Evolutionary conservation across 2,329 filamentous ascomycete species (phyloP).

Genomic region (Chrysosphaeria jannelii): DNA sequence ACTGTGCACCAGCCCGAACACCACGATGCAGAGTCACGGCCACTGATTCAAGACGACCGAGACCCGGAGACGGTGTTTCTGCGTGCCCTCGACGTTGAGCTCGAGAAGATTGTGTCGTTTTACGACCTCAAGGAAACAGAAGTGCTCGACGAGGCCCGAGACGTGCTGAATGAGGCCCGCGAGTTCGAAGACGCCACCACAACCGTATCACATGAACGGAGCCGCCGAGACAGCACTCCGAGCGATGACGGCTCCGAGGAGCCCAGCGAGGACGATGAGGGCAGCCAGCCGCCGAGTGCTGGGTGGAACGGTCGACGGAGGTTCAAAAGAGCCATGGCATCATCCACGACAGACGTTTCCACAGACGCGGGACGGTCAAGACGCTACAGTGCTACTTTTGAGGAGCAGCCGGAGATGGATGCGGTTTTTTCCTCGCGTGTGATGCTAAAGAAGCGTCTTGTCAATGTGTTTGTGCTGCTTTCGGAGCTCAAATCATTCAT

Average conservation of each 20-base stretch:
- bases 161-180: constrained; percentile 46
- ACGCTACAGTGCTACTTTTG: constrained; percentile 35
- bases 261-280: constrained; percentile 13
- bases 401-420: constrained; percentile 52
- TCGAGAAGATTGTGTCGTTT: constrained; percentile 85
- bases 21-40: constrained; percentile 53
- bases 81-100: constrained; percentile 54
- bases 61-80: constrained; percentile 62
- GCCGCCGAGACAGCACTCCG: constrained; percentile 19
- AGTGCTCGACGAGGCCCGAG: constrained; percentile 53
- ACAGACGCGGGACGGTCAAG: constrained; percentile 19
- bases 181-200: constrained; percentile 19
- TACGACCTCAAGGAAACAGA: constrained; percentile 74
- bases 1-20: constrained; percentile 22
- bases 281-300: too few species aligned
- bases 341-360: constrained; percentile 9
- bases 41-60: constrained; percentile 31
- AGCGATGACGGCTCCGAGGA: constrained; percentile 26
- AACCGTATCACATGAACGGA: constrained; percentile 3
- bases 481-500: constrained; percentile 91
- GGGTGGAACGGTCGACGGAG: not conserved
- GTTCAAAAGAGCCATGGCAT: constrained; percentile 30
- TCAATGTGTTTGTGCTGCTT: constrained; percentile 65
- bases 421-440: constrained; percentile 37
- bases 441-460: constrained; percentile 73